Evolutionary conservation across 1,139 yeast genomes (phyloP), one percentile per base, ranked within the genome.

Genomic region (Kodamaea suecica): DNA sequence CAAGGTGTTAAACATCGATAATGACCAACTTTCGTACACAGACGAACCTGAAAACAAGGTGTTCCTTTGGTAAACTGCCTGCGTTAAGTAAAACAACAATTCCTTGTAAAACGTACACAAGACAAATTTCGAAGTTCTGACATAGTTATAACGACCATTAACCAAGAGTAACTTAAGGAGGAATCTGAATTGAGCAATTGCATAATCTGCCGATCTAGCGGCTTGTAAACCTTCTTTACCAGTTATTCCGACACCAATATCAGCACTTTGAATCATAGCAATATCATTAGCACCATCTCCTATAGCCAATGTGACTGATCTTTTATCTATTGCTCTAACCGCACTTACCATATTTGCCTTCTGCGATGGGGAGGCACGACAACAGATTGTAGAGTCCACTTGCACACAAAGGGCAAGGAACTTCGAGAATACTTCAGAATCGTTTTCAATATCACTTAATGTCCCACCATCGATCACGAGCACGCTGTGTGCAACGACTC

Each of bases 201-300:
- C 84, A 55, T 87, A 94, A 59, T 92, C 99, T 0, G 97, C 83
- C 0, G 96, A 76, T 48, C 98, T 70, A 0, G 98, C 96, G 0
- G 98, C 98, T 55, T 92, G 98, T 31, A 92, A 63, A 2, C 98
- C 98, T 63, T 92, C 98, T 49, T 84, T 84, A 31, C 98, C 98
- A 1, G 97, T 90, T 36, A 92, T 92, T 27, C 98, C 98, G 42
- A 92, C 80, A 15, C 99, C 99, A 38, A 92, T 90, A 60, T 92
- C 97, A 0, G 98, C 99, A 53, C 95, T 84, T 63, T 92, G 97
- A 44, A 92, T 92, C 99, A 92, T 92, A 2, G 98, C 97, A 57
- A 92, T 88, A 59, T 92, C 99, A 55, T 92, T 92, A 1, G 99
- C 98, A 48, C 99, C 99, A 63, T 92, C 99, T n/a, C 98, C 99